These are phyloP conservation scores for Arachnopeziza araneosa DNA, from an alignment of 2,329 filamentous ascomycete genomes.

Conservation along the genomic window DNA sequence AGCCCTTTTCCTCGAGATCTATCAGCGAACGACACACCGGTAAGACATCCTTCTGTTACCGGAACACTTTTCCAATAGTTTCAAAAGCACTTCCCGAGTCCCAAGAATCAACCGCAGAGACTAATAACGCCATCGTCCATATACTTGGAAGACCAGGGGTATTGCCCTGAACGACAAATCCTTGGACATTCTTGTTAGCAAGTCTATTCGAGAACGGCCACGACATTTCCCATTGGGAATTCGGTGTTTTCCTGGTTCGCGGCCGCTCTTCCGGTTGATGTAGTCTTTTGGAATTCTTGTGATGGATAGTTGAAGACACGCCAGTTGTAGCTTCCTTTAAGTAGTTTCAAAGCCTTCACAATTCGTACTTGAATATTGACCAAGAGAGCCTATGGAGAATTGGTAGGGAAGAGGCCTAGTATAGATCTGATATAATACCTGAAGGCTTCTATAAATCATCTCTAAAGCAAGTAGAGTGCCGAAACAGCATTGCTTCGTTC, in stretches of 20 bases:
- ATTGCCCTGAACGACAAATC: not conserved
- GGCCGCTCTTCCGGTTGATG: not conserved
- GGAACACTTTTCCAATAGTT: not conserved
- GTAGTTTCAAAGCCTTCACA: not conserved
- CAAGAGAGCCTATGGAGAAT: not conserved
- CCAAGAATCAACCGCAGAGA: not conserved
- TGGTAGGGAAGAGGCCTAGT: not conserved
- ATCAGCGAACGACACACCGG: not conserved
- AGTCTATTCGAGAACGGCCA: not conserved
- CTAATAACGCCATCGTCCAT: not conserved
- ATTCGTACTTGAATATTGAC: not conserved
- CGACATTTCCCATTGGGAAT: not conserved
- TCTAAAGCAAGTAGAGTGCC: not conserved
- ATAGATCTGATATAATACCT: not conserved
- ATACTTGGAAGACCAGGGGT: not conserved
- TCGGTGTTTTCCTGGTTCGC: not conserved
- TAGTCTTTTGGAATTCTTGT: not conserved
- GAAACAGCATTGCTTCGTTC: not conserved
- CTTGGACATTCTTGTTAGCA: not conserved
- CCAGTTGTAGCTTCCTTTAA: not conserved
- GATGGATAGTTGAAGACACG: not conserved
- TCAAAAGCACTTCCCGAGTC: not conserved
- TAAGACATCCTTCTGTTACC: not conserved
- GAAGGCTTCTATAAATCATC: slow-evolving; percentile 1
- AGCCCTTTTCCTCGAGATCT: not conserved